Evolutionary conservation across 176 grass and related monocot species (phyloP), one percentile per base, ranked within the genome.

Genomic region (Avena atlantica): DNA sequence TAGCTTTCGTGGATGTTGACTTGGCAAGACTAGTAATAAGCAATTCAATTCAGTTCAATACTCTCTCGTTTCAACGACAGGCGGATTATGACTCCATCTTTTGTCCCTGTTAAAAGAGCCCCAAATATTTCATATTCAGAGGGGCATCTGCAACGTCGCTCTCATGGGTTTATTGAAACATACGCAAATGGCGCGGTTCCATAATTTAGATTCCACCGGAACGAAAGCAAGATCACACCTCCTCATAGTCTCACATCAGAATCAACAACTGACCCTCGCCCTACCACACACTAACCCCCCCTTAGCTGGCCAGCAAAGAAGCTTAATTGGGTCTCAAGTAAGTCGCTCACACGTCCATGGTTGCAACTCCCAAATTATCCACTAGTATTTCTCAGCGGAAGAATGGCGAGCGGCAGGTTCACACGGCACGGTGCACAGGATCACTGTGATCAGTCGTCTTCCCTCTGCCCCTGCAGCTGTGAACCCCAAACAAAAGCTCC

Each of bases 281-380:
- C 1, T 3, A 48, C 23, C 72, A 31, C 73, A 48, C 45, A 48
- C 9, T 10, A 48, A 48, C 9, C 31, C 25, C 47, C 71, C 20
- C 6, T 50, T 25, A 24, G 45, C 4, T 76, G 5, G 45, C 9
- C 73, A 76, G 23, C 47, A 11, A 70, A 45, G 27, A 90, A 62
- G 19, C 72, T 83, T 25, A 52, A 53, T 76, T 86, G 36, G 84
- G 53, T 34, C 64, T 15, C 21, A 87, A 86, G 77, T 12, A 84
- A 79, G 17, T 16, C 20, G 15, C n/a, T 78, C 53, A 5, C 62
- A 63, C 78, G 64, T 37, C 59, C 20, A 62, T 61, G 42, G 42
- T 87, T 79, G 57, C 65, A 14, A 23, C 84, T 36, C 3, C 50
- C 80, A 57, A 17, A 31, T 25, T 47, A n/a, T 57, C 55, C 14